Evolutionary conservation across 2,329 filamentous ascomycete species (phyloP), one percentile per base, ranked within the genome.

Genomic region (Sphaceloma murrayae): DNA sequence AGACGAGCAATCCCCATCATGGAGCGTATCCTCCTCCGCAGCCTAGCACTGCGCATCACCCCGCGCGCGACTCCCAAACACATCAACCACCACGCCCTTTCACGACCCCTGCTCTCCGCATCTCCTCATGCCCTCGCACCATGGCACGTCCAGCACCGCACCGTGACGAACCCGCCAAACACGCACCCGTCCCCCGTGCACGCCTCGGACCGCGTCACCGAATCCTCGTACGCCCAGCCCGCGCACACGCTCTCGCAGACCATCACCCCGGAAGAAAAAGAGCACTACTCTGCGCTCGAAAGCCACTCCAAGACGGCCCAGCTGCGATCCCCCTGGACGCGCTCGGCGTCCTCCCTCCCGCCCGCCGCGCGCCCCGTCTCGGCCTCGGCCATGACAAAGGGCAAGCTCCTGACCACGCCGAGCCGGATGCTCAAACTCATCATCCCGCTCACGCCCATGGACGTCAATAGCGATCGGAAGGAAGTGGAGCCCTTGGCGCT

Each of bases 401-500:
- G 85, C 14, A 86, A 86, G 58, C 73, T 93, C 2, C 65, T 89
- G 19, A 88, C 84, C 0, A 93, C 85, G 0, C 85, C 85, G 0
- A 86, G 82, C 0, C 74, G 83, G 2, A 75, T 89, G 46, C 73
- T 93, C 39, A 91, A 91, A 61, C 70, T 93, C 10, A 80, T 91
- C 11, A 69, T 93, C 0, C 86, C 85, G 0, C 69, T 93, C 18
- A 77, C 76, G 0, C 80, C 75, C 0, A 63, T 69, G 34, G 77
- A 80, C 46, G 67, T 69, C 21, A 73, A 75, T 50, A 64, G 65
- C 1, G 74, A 79, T 49, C 70, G 77, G 46, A 80, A 82, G 61
- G 73, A 79, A 36, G 77, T 89, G n/a, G 84, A 93, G 53, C 86
- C 87, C 0, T 69, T 94, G 9, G 87, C 87, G 1, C 73, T 94